These are phyloP conservation scores for Oryza rufipogon DNA, from an alignment of 176 grass and related monocot species.

Conservation along the genomic window DNA sequence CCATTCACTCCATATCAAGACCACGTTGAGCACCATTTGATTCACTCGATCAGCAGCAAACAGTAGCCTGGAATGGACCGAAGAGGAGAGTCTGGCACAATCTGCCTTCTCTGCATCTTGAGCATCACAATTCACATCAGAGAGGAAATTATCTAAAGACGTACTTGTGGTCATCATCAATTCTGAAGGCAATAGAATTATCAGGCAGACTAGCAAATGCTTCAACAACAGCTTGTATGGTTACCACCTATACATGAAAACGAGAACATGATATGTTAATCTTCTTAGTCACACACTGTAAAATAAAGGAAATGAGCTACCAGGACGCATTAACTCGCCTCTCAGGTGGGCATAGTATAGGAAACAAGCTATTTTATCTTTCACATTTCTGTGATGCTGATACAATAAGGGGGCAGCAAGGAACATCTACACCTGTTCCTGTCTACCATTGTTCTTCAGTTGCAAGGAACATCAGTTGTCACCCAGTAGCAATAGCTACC, in stretches of 20 bases:
- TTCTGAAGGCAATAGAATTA: neutral
- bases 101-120: neutral
- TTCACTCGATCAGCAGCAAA: neutral
- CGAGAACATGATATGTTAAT: neutral
- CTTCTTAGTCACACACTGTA: constrained; percentile 15
- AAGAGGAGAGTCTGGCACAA: neutral
- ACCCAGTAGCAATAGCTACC: neutral
- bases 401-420: neutral
- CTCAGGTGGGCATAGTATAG: neutral
- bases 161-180: neutral
- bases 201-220: neutral
- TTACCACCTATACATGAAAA: neutral
- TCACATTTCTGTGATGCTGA: constrained; percentile 9
- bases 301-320: constrained; percentile 15
- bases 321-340: constrained; percentile 26
- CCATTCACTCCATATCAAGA: neutral
- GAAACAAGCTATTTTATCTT: neutral
- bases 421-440: neutral
- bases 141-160: neutral
- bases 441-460: neutral
- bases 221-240: neutral
- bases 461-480: neutral
- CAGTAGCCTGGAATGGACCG: neutral
- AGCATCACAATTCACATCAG: neutral
- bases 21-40: neutral